These are phyloP conservation scores for Aspergillus clavatus DNA, from an alignment of 2,329 filamentous ascomycete genomes.

Conservation along the genomic window DNA sequence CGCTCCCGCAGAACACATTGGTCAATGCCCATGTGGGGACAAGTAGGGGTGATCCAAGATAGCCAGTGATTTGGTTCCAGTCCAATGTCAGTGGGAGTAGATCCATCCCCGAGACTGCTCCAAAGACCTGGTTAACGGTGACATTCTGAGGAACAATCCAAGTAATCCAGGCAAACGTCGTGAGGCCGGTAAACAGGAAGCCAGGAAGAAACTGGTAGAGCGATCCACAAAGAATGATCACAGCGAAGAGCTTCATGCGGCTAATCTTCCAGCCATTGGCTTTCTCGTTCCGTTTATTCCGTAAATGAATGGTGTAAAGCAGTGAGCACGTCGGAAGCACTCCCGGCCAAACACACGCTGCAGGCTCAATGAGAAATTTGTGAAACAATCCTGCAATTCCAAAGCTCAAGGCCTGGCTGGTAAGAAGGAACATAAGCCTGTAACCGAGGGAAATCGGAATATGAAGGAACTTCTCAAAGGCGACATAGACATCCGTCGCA, in stretches of 20 bases:
- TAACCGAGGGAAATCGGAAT: slow-evolving; percentile 15
- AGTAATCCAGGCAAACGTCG: slow-evolving; percentile 26
- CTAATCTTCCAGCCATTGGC: slow-evolving; percentile 38
- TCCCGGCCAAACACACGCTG: slow-evolving; percentile 59
- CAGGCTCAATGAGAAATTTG: slow-evolving; percentile 49
- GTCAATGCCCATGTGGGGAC: slow-evolving; percentile 66
- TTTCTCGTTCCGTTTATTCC: slow-evolving; percentile 40
- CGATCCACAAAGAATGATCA: slow-evolving; percentile 22
- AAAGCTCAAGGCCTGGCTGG: slow-evolving; percentile 62
- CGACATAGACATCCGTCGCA: slow-evolving; percentile 15
- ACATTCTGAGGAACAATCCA: slow-evolving; percentile 27
- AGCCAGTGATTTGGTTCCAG: slow-evolving; percentile 44
- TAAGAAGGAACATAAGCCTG: slow-evolving; percentile 41
- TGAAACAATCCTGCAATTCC: slow-evolving; percentile 63
- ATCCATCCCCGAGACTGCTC: slow-evolving; percentile 26
- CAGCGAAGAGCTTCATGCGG: slow-evolving; percentile 28
- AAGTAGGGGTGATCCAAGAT: slow-evolving; percentile 58
- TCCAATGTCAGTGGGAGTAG: slow-evolving; percentile 37
- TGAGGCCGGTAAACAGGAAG: slow-evolving; percentile 28
- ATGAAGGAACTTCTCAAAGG: slow-evolving; percentile 16
- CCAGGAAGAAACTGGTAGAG: slow-evolving; percentile 29
- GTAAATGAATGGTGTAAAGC: slow-evolving; percentile 16
- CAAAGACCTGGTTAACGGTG: slow-evolving; percentile 28
- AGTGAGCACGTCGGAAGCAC: slow-evolving; percentile 38
- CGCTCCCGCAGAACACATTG: slow-evolving; percentile 62